Percentiles rank a stretch among this genome's conserved stretches.
Conservation (phyloP, 805 yeast species). For the Pichia cabralensis region DNA sequence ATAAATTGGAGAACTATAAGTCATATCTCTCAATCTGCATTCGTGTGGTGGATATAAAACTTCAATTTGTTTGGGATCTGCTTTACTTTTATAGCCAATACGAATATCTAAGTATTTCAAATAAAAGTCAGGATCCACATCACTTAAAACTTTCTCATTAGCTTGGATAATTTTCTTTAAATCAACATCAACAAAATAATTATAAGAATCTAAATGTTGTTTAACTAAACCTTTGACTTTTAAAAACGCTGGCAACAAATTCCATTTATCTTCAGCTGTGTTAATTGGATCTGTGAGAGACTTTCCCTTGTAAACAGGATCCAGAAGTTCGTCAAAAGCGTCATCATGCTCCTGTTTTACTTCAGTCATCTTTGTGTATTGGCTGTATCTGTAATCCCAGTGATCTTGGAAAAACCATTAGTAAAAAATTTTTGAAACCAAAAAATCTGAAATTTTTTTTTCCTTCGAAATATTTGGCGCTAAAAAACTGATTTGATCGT, state of each 20-base stretch:
- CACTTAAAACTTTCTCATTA: constrained; percentile 78
- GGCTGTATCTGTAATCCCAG: neutral
- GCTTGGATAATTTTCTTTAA: constrained; percentile 88
- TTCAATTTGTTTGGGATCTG: constrained; percentile 37
- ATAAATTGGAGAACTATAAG: constrained; percentile 89
- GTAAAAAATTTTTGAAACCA: neutral
- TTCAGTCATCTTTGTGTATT: constrained; percentile 1
- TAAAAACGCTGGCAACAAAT: constrained; percentile 86
- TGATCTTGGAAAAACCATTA: neutral
- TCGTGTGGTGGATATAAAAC: constrained; percentile 83
- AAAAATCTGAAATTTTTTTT: too few species aligned
- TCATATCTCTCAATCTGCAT: constrained; percentile 87
- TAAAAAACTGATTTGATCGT: too few species aligned
- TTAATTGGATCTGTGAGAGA: constrained; percentile 75
- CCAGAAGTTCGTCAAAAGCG: constrained; percentile 63
- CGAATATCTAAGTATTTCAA: constrained; percentile 87
- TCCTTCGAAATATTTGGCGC: too few species aligned
- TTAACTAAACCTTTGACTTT: constrained; percentile 94
- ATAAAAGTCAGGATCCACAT: constrained; percentile 95
- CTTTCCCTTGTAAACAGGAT: constrained; percentile 82
- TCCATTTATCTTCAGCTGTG: constrained; percentile 96
- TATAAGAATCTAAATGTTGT: constrained; percentile 97
- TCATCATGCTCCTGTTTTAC: constrained; percentile 24
- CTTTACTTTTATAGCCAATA: constrained; percentile 71
- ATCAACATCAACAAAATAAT: constrained; percentile 90